Base-by-base conservation (phyloP, 108 stramenopile genomes). In the Cyclotella cryptica region DNA sequence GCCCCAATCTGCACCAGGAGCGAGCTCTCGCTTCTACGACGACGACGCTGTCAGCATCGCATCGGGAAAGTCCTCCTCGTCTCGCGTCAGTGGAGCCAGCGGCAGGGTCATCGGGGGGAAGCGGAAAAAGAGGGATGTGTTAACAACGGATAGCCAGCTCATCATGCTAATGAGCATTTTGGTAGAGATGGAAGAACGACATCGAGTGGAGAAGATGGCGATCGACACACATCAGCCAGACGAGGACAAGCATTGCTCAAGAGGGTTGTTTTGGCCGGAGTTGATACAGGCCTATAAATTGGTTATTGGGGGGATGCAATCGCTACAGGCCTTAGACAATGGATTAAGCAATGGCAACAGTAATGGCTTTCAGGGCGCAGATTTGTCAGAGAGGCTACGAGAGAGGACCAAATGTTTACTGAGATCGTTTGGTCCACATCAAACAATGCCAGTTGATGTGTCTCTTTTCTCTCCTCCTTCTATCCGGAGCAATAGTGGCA, bases 291-390 rank as follows among this genome's bases (percentile, higher is more conserved):
- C 81, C 45, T 93, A 91, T 80, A 84, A 86, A 66, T 70, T 72
- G 0, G 83, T 90, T 49, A 74, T 93, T 42, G 44, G 66, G 15
- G 90, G 89, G 57, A 88, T 93, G 90, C 85, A 89, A 70, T 78
- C 90, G 1, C 68, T 93, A 21, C 80, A 91, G 47, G 67, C 75
- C 0, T 19, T 86, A n/a, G 40, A 13, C 24, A 43, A 53, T n/a
- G 17, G 18, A 26, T 5, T 60, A 26, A 18, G 3, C 27, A 45
- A 53, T 49, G 39, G 12, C 55, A 58, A 21, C 27, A 66, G 2
- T 43, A 57, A 9, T n/a, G 28, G 21, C 28, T 17, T 35, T n/a
- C 19, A 55, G 10, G 18, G 22, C 17, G 28, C 41, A 39, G 53
- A 64, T 51, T 24, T 59, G 43, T 44, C 30, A 14, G 58, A 58